phyloP scores from a whole-genome alignment of 495 filamentous ascomycete genomes.

The Penicillium longicatenatum region DNA sequence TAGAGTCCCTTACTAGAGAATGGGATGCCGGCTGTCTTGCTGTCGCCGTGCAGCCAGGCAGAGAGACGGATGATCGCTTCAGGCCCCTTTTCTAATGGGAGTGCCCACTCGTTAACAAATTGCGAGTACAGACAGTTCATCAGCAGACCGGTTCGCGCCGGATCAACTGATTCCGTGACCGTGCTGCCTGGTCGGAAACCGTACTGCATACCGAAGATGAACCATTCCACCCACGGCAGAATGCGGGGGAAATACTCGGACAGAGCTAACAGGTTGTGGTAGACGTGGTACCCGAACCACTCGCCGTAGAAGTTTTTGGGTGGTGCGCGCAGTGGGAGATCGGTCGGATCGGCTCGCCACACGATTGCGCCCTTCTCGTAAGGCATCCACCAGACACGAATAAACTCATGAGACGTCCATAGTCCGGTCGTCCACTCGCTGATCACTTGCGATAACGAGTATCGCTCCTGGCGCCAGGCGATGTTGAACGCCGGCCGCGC shows the following conservation, averaged over 20 bases:
- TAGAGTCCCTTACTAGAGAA: conserved; percentile 76
- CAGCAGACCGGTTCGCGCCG: conserved; percentile 73
- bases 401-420: conserved; percentile 86
- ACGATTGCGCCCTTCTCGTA: conserved; percentile 83
- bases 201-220: conserved; percentile 94
- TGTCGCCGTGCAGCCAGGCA: conserved; percentile 77
- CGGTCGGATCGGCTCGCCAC: conserved; percentile 80
- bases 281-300: conserved; percentile 78
- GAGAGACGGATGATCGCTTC: conserved; percentile 82
- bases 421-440: conserved; percentile 69
- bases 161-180: conserved; percentile 73
- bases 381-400: conserved; percentile 96
- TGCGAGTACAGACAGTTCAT: conserved; percentile 98
- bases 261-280: conserved; percentile 83
- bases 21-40: conserved; percentile 65
- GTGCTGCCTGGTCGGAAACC: conserved; percentile 70
- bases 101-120: conserved; percentile 97
- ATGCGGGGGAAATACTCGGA: conserved; percentile 76
- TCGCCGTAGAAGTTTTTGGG: conserved; percentile 75
- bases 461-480: conserved; percentile 80
- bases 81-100: conserved; percentile 85
- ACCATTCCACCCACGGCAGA: conserved; percentile 86
- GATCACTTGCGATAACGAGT: conserved; percentile 66
- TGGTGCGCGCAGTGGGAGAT: conserved; percentile 50
- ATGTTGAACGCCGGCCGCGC: conserved; percentile 77